phyloP scores from a whole-genome alignment of 31 red algal genomes.

The Odonthalia washingtoniensis region DNA sequence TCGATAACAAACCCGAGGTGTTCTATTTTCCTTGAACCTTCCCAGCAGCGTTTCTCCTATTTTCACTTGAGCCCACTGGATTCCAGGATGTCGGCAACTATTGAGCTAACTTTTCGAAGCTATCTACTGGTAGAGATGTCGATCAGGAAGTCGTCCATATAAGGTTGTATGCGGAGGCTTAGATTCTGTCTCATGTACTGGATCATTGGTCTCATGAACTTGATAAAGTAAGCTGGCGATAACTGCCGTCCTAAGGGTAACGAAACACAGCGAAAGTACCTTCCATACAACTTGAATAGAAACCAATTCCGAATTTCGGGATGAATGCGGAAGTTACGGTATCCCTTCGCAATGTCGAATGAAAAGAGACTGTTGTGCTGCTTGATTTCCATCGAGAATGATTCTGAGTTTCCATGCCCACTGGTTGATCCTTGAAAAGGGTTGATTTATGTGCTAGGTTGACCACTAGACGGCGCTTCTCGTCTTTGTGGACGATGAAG shows the following conservation, averaged over 20 bases:
- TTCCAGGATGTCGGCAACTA: not conserved
- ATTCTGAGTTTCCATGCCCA: slow-evolving; percentile 39
- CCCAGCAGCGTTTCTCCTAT: slow-evolving; percentile 6
- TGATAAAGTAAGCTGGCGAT: slow-evolving; percentile 27
- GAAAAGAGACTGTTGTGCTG: slow-evolving; percentile 40
- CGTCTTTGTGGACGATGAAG: not conserved
- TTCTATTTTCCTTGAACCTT: not conserved
- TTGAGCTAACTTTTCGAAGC: not conserved
- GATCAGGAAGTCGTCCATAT: slow-evolving; percentile 63
- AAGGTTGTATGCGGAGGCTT: slow-evolving; percentile 14
- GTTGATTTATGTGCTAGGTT: not conserved
- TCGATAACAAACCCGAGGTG: too few relatives aligned
- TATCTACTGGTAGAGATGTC: not conserved
- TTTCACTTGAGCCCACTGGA: not conserved
- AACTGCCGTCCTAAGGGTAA: slow-evolving; percentile 17
- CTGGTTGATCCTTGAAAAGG: not conserved
- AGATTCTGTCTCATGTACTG: not conserved
- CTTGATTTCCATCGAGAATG: slow-evolving; percentile 19
- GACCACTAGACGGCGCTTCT: slow-evolving; percentile 9
- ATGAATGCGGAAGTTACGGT: slow-evolving; percentile 33
- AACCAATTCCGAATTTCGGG: slow-evolving; percentile 36
- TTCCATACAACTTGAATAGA: slow-evolving; percentile 5
- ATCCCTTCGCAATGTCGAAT: slow-evolving; percentile 23
- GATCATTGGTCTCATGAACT: slow-evolving; percentile 19
- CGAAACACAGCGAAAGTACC: slow-evolving; percentile 31